These are phyloP conservation scores for Guyanaporus albipodus DNA, from an alignment of 768 basidiomycete genomes.

Conservation along the genomic window DNA sequence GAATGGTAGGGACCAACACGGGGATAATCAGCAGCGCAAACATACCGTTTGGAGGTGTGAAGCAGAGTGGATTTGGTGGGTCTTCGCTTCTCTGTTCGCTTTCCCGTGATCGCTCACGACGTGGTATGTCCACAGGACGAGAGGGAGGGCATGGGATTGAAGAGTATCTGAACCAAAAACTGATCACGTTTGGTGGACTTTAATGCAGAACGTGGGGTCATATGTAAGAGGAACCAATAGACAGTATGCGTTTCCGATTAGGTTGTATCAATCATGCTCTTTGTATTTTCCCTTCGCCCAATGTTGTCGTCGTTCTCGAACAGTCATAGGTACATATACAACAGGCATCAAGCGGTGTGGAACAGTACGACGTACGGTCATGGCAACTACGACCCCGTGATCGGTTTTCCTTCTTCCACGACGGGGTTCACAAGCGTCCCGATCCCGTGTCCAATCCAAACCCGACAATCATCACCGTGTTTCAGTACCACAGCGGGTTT, in stretches of 20 bases:
- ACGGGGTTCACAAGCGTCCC: slow-evolving; percentile 80
- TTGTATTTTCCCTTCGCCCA: too few species aligned
- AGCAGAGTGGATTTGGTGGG: slow-evolving; percentile 76
- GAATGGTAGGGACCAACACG: slow-evolving; percentile 87
- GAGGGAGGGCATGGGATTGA: slow-evolving; percentile 90
- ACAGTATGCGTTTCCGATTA: neutral
- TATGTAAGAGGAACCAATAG: neutral
- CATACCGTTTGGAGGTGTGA: slow-evolving; percentile 88
- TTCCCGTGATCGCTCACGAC: neutral
- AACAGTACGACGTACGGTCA: neutral
- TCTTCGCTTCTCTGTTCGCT: neutral
- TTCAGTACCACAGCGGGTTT: slow-evolving; percentile 68
- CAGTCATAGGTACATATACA: neutral
- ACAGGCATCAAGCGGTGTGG: neutral
- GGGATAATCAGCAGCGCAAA: slow-evolving; percentile 72
- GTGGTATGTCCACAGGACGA: slow-evolving; percentile 44
- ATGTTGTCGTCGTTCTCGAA: too few species aligned
- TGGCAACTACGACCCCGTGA: slow-evolving; percentile 39
- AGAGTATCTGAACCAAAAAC: slow-evolving; percentile 81
- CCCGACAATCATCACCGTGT: slow-evolving; percentile 66
- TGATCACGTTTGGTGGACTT: slow-evolving; percentile 78
- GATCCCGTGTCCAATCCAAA: slow-evolving; percentile 69
- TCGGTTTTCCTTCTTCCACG: slow-evolving; percentile 52
- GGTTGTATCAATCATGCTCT: slow-evolving; percentile 1
- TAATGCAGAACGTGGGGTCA: slow-evolving; percentile 15